Evolutionary conservation across 2,329 filamentous ascomycete genomes (phyloP).

Genomic region (Colletotrichum musicola): DNA sequence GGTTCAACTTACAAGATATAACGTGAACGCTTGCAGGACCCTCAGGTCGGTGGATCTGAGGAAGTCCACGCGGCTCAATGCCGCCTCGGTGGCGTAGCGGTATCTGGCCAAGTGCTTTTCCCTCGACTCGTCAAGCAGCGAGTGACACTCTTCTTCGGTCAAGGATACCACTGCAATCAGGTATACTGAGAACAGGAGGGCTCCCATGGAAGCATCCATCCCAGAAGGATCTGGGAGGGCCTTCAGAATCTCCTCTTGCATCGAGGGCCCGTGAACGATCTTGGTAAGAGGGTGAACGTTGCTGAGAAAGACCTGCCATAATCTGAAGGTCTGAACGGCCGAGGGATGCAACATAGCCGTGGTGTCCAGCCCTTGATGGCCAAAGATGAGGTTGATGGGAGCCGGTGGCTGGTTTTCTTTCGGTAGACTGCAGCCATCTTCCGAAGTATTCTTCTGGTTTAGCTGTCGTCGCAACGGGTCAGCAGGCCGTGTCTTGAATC

Average conservation of each 20-base stretch:
- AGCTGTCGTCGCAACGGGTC: not conserved
- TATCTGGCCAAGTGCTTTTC: conserved; percentile 64
- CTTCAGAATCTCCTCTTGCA: conserved; percentile 59
- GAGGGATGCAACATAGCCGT: conserved; percentile 15
- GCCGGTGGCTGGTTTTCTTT: not conserved
- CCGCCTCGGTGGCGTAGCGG: conserved; percentile 62
- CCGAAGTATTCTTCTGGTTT: not conserved
- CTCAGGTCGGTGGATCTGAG: conserved; percentile 68
- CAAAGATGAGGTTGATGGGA: conserved; percentile 9
- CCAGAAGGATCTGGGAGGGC: conserved; percentile 8
- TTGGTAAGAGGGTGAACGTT: conserved; percentile 82
- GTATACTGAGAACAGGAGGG: conserved; percentile 73
- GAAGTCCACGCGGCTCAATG: conserved; percentile 67
- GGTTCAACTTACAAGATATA: conserved; percentile 63
- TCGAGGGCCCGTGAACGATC: conserved; percentile 76
- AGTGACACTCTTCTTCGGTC: conserved; percentile 67
- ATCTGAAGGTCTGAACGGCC: conserved; percentile 54
- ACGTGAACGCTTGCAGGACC: conserved; percentile 68
- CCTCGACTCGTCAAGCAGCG: conserved; percentile 61
- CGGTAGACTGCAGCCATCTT: not conserved
- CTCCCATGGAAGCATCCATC: conserved; percentile 60
- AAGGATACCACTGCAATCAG: conserved; percentile 69
- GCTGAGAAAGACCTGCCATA: conserved; percentile 81
- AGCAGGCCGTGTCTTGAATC: not conserved
- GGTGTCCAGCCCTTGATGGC: conserved; percentile 40